Conservation (phyloP, 2,329 filamentous ascomycete genomes). For the Hypoxylon sp. region DNA sequence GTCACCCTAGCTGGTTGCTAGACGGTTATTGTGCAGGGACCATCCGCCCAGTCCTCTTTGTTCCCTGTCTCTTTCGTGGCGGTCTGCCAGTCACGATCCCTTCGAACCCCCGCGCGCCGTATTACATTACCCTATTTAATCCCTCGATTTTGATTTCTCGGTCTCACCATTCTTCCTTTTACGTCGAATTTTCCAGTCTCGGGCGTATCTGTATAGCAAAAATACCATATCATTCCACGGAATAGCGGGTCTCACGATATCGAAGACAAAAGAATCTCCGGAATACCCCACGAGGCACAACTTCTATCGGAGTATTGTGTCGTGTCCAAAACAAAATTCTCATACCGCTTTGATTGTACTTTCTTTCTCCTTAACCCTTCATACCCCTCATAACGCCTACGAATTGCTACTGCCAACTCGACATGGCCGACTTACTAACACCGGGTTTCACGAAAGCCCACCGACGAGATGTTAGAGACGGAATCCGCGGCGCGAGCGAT, state of each 20-base stretch:
- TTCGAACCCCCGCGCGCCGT: conserved; percentile 30
- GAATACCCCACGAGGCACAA: conserved; percentile 29
- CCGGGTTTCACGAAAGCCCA: conserved; percentile 39
- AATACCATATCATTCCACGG: conserved; percentile 7
- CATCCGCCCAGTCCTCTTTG: conserved; percentile 30
- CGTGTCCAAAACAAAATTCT: conserved; percentile 2
- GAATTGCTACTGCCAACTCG: conserved; percentile 26
- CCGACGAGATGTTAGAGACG: conserved; percentile 40
- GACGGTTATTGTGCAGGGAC: conserved; percentile 35
- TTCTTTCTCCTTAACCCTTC: conserved; percentile 30
- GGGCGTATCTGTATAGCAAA: conserved; percentile 13
- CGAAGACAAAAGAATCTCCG: conserved; percentile 36
- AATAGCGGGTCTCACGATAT: conserved; percentile 18
- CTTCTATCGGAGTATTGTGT: conserved; percentile 19
- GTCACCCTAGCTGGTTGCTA: conserved; percentile 10
- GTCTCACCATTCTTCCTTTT: conserved; percentile 4
- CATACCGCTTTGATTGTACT: conserved; percentile 38
- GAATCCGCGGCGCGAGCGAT: conserved; percentile 60
- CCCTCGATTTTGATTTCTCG: conserved; percentile 27
- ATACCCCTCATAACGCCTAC: conserved; percentile 17
- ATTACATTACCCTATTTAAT: conserved; percentile 36
- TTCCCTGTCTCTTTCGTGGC: conserved; percentile 33
- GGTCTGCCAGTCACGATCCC: conserved; percentile 39
- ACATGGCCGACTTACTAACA: conserved; percentile 49
- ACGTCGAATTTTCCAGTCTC: conserved; percentile 16